Base-by-base conservation (phyloP, 768 basidiomycete genomes). In the Asterophora parasitica region DNA sequence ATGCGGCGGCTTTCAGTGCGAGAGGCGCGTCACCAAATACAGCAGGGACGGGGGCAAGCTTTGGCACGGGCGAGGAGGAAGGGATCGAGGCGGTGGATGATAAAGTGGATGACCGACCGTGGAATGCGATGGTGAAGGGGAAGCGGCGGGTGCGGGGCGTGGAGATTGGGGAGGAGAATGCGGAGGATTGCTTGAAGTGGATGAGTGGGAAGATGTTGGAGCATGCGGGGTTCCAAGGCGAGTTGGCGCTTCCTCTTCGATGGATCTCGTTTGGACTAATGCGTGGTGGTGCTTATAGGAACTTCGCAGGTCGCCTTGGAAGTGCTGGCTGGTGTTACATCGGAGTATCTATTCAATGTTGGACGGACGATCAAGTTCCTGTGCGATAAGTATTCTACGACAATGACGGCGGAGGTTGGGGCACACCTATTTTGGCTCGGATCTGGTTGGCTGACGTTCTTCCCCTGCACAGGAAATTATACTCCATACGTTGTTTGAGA, bases 211-310 rank as follows among this genome's bases (percentile, higher is more conserved):
- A 89, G 69, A 74, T 95, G 42, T 59, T 96, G 57, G 92, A 95
- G 56, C 94, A 96, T 71, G 75, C 77, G 40, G 93, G 93, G 2
- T 96, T 96, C 59, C 94, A 96, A 74, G 90, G 92, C 87, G 48
- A 48, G 82, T 66, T 48, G 12, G 35, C 27, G 17, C 31, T 26
- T 23, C 33, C 7, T 6, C 13, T 34, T 7, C 9, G 7, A 17
- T 19, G 13, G 4, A 26, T 9, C n/a, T 13, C 32, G 36, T 31
- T 38, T 16, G 12, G n/a, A 16, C 33, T 35, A 12, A 42, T 2
- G 27, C 26, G 30, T 31, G 30, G 30, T 31, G 30, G 8, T 31
- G 30, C n/a, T 8, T 49, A 39, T 44, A 88, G 92, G 91, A 37
- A 64, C 89, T 10, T 86, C 90, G n/a, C 75, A 79, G 56, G 71